Conservation (phyloP, 139 green algal species). For the Astrephomene gubernaculifera region DNA sequence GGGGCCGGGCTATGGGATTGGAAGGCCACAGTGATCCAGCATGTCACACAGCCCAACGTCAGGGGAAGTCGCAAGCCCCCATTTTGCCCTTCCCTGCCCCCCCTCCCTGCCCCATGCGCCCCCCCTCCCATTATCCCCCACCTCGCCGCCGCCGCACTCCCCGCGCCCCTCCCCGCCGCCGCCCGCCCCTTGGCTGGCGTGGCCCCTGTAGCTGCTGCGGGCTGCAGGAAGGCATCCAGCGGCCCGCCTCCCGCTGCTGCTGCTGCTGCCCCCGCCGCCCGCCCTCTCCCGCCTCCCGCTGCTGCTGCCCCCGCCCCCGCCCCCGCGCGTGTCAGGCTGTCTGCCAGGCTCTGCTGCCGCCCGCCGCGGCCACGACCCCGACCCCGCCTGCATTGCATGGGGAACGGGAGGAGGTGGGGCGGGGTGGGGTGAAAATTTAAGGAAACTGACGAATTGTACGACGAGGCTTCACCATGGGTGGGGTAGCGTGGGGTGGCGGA, state of each 20-base stretch:
- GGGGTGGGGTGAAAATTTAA: not conserved
- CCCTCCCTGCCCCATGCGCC: not conserved
- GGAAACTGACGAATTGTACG: no score
- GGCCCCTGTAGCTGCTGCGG: not conserved
- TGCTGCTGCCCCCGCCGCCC: slow-evolving; percentile 3
- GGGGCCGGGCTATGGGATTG: no score
- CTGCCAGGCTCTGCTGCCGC: slow-evolving; percentile 19
- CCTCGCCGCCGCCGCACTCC: no score
- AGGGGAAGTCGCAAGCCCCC: not conserved
- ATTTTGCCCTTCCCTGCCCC: not conserved
- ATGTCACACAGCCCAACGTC: not conserved
- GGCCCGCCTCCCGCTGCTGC: not conserved
- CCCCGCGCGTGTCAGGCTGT: slow-evolving; percentile 18
- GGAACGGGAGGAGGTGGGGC: not conserved
- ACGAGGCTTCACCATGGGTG: no score
- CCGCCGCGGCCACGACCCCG: slow-evolving; percentile 16
- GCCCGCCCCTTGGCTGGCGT: not conserved
- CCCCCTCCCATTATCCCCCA: no score
- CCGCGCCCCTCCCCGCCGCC: not conserved
- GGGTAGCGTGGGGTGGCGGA: no score
- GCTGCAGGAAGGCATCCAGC: slow-evolving; percentile 12
- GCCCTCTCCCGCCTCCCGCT: not conserved
- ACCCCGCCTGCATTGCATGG: not conserved
- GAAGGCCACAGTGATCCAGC: not conserved
- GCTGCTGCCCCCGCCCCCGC: no score